A percentile compares a stretch with the other conserved stretches of the same genome.
Evolutionary conservation across 148 eudicot species (phyloP).

Genomic region (Tetragonia tetragonoides): DNA sequence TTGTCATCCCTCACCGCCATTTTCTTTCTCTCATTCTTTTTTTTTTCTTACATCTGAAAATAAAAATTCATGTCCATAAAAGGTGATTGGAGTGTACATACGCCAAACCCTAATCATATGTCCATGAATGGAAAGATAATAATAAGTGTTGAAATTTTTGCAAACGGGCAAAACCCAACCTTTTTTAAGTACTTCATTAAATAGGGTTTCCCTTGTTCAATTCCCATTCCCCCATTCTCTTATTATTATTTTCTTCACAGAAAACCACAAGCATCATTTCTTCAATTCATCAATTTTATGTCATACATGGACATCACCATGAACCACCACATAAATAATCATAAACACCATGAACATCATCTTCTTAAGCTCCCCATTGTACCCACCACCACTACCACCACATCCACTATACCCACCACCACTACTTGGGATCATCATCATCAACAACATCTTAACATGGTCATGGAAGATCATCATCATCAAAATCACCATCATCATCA

Average conservation of each 20-base stretch:
- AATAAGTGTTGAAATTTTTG: slow-evolving; percentile 30
- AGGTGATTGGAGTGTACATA: slow-evolving; percentile 30
- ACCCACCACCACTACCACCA: slow-evolving; percentile 12
- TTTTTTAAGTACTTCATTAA: slow-evolving; percentile 32
- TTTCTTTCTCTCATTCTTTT: neutral
- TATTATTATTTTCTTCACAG: slow-evolving; percentile 17
- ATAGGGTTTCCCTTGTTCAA: slow-evolving; percentile 29
- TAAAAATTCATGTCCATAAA: slow-evolving; percentile 19
- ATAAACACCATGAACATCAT: neutral
- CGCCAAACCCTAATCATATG: slow-evolving; percentile 48
- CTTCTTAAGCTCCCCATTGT: neutral
- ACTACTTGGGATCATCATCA: slow-evolving; percentile 22
- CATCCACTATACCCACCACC: neutral
- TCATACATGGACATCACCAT: slow-evolving; percentile 38
- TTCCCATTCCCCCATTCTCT: neutral
- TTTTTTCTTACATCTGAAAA: neutral
- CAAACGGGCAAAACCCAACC: neutral
- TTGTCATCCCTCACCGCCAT: neutral
- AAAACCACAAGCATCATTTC: slow-evolving; percentile 20
- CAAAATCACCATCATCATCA: slow-evolving; percentile 32
- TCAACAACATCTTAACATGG: slow-evolving; percentile 24
- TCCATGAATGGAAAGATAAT: slow-evolving; percentile 35
- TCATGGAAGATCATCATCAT: slow-evolving; percentile 36
- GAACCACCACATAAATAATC: slow-evolving; percentile 15
- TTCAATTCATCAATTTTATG: neutral